These are phyloP conservation scores for Hypoxylon crocopeplum DNA, from an alignment of 495 filamentous ascomycete species.

Conservation along the genomic window DNA sequence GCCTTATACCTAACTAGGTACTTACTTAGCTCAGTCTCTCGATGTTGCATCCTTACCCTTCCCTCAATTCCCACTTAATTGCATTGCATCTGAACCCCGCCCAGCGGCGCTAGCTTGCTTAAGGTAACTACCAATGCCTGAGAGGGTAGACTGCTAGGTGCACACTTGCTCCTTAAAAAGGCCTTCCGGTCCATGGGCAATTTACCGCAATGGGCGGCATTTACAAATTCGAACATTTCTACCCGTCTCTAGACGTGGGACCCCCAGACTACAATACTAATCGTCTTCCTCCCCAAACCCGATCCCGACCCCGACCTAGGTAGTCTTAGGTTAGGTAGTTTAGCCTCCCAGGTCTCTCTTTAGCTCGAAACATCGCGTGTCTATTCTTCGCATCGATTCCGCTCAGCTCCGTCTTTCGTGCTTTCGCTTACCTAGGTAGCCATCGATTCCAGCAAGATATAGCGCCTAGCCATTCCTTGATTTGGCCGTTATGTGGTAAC, in stretches of 20 bases:
- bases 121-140: constrained; percentile 22
- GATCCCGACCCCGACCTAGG: neutral
- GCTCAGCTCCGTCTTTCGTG: constrained; percentile 9
- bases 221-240: constrained; percentile 36
- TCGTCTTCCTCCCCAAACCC: constrained; percentile 6
- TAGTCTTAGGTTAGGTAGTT: constrained; percentile 1
- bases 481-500: constrained; percentile 34
- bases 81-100: constrained; percentile 35
- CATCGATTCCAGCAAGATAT: constrained; percentile 25
- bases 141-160: constrained; percentile 2
- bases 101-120: constrained; percentile 33
- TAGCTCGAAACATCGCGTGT: constrained; percentile 28
- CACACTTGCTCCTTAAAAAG: constrained; percentile 23
- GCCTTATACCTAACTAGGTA: no score
- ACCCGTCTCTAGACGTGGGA: constrained; percentile 29
- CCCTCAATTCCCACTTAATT: constrained; percentile 29
- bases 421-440: constrained; percentile 4
- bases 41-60: constrained; percentile 11
- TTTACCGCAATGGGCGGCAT: constrained; percentile 41
- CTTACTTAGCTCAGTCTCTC: no score
- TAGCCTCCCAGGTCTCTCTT: constrained; percentile 4
- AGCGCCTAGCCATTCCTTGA: constrained; percentile 15
- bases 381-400: constrained; percentile 12
- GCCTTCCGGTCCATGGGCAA: constrained; percentile 36
- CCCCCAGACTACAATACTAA: constrained; percentile 18